Evolutionary conservation across 139 green algal species (phyloP), one percentile per base, ranked within the genome.

Genomic region (Gonium pectorale): DNA sequence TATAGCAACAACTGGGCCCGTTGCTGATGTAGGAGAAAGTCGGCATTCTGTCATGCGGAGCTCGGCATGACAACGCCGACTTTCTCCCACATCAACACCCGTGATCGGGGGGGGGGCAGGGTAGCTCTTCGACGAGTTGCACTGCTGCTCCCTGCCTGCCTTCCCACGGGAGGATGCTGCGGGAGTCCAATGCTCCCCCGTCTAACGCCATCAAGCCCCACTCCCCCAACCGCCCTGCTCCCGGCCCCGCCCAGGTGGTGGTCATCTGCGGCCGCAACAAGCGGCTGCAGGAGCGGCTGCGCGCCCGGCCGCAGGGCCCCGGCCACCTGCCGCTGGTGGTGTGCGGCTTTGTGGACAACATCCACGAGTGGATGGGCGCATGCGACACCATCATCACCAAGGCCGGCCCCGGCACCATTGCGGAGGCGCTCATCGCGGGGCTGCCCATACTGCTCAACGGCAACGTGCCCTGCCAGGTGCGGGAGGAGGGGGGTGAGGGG

Each of bases 391-490:
- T 99, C 86, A 95, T 98, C 89, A 98, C 95, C 41, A 98, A 98
- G 92, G 94, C 94, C 22, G 92, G 97, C 1, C 97, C 97, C 0
- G 97, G 97, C 70, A 99, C 97, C 66, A 99, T 99, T 78, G 97
- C 95, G 21, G 97, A 99, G 90, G 93, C 97, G 49, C 93, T 99
- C 78, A 98, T 98, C 77, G 94, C 89, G 40, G 97, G 97, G 1
- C 94, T 99, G 72, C 97, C 97, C 54, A 95, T 99, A 87, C 90
- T 99, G 56, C 93, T 99, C 67, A 99, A 99, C 79, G 96, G 93
- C 70, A 98, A 96, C 90, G 91, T 99, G 44, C 96, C 97, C 17
- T 98, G 97, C 78, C 97, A 99, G 92, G 97, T 99, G 89, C 75
- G 92, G 63, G 92, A 35, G 17, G 5, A 5, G 3, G 19, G 31